Evolutionary conservation across 208 protist genomes (phyloP), one percentile per base, ranked within the genome.

Genomic region (Acanthamoeba castellanii): DNA sequence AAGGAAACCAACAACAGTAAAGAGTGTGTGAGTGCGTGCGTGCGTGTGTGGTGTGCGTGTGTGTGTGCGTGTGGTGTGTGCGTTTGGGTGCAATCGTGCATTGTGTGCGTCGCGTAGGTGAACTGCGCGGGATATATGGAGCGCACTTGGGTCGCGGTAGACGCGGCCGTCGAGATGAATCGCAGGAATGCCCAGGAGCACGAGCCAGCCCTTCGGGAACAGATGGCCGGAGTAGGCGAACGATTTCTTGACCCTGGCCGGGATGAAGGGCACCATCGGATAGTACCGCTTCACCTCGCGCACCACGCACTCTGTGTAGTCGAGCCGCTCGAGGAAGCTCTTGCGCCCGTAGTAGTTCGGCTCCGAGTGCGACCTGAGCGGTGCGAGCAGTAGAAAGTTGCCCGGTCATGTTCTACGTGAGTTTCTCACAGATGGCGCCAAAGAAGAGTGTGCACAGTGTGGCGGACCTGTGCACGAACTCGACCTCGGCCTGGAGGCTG

Each of bases 271-370:
- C 6, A 84, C 25, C 27, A 47, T 0, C 20, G 76, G 76, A 6
- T 84, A 84, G 76, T 57, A 84, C 3, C 76, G 76, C 76, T 84
- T 42, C 27, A 84, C 76, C 37, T 84, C 76, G 9, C 30, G 34
- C 22, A 84, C 47, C 18, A 84, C 34, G 37, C 76, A 84, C 27
- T 84, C 76, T 27, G 42, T 34, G 76, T 84, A 84, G 2, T 14
- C 11, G 6, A 84, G 34, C 30, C 37, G 4, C 20, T 84, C 76
- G 25, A 84, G 76, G 47, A 84, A 84, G 37, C 25, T 14, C 34
- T 4, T 32, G 34, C 30, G 18, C 34, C 47, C 47, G 37, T 84
- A 25, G 76, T 57, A 84, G 34, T 25, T n/a, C 64, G 30, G 7
- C 9, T 34, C 64, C n/a, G n/a, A 0, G n/a, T 72, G 64, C n/a